Evolutionary conservation across 176 grass and related monocot genomes (phyloP), one percentile per base, ranked within the genome.

Genomic region (Canna indica): DNA sequence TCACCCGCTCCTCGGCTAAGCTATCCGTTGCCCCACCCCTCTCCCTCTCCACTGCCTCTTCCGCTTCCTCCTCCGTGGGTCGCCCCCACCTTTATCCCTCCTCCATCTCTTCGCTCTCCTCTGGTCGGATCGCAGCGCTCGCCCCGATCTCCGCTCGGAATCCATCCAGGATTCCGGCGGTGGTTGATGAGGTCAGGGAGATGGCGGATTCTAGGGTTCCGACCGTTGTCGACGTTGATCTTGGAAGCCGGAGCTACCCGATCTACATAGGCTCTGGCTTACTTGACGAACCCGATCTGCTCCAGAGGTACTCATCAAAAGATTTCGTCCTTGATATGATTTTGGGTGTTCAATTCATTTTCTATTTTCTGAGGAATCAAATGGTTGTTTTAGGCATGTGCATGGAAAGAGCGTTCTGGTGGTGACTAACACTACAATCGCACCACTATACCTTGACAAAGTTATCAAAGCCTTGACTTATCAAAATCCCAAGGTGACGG

Each of bases 181-280:
- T 82, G 26, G 90, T 88, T 82, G 75, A 90, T 67, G 81, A 83
- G 14, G 64, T 70, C 28, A 6, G 47, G 47, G 25, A 45, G 9
- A 69, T 17, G 24, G 25, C 78, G 17, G 86, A 71, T 59, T 93
- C 94, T 38, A 90, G 68, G 80, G 94, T 87, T 72, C 90, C 89
- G 17, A 84, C 79, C 7, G 75, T 93, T 16, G 84, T 99, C 71
- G 84, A 93, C 20, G 94, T 99, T 50, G 82, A 99, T 80, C 90
- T 99, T 54, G 94, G 94, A 17, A 81, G 83, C 78, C 84, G 94
- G 67, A 99, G 94, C 73, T 99, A 99, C 76, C 94, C 94, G 66
- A 99, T 99, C 81, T 99, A 99, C 70, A 93, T 93, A 58, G 94
- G 86, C 24, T 62, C 84, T 1, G 82, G 86, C n/a, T 79, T 99